Conservation (phyloP, 1,139 yeast species). For the Kodamaea sp. region DNA sequence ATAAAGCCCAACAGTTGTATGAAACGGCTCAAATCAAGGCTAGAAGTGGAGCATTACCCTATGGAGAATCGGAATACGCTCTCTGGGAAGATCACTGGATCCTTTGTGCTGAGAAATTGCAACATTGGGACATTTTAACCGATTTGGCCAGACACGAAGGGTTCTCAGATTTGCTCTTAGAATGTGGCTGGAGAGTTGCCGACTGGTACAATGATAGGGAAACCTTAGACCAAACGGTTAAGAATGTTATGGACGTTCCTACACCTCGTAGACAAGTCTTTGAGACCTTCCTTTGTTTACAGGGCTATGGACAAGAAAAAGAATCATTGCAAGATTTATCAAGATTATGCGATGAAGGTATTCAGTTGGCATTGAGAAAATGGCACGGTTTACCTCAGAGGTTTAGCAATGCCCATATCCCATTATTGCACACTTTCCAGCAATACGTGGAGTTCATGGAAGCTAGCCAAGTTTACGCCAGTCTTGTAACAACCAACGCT, state of each 20-base stretch:
- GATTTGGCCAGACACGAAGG: constrained; percentile 98
- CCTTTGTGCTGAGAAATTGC: constrained; percentile 92
- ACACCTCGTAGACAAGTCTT: constrained; percentile 96
- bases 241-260: constrained; percentile 97
- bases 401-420: constrained; percentile 83
- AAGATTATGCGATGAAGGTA: constrained; percentile 91
- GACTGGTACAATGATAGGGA: constrained; percentile 97
- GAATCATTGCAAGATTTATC: constrained; percentile 82
- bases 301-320: constrained; percentile 89
- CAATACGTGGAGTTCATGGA: constrained; percentile 98
- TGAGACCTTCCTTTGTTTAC: constrained; percentile 89
- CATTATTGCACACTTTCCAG: constrained; percentile 91
- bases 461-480: constrained; percentile 91
- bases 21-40: constrained; percentile 99
- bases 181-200: constrained; percentile 99
- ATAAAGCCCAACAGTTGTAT: constrained; percentile 87
- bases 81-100: constrained; percentile 99
- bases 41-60: constrained; percentile 91
- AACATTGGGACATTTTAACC: constrained; percentile 97
- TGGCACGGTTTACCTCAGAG: constrained; percentile 90
- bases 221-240: constrained; percentile 90
- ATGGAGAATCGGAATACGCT: constrained; percentile 92
- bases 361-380: constrained; percentile 85
- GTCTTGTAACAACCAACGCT: constrained; percentile 86
- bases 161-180: constrained; percentile 86